These are phyloP conservation scores for Trametes sanguinea DNA, from an alignment of 768 basidiomycete species.

Conservation along the genomic window DNA sequence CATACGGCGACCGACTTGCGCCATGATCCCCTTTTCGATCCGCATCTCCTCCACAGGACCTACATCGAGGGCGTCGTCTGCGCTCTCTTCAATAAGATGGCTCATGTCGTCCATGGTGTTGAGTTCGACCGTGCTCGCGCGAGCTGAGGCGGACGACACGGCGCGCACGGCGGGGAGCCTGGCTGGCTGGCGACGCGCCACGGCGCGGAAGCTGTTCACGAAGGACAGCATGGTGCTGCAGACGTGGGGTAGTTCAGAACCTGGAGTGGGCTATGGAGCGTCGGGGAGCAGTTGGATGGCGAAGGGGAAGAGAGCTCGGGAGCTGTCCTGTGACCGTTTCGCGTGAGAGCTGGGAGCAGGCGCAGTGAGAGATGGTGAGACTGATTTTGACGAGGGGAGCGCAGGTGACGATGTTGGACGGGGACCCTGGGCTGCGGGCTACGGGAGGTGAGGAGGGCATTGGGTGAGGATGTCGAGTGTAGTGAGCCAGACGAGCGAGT, in stretches of 20 bases:
- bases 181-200: slow-evolving; percentile 12
- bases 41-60: no score
- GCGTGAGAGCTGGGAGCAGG: slow-evolving; percentile 3
- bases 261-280: slow-evolving; percentile 4
- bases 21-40: no score
- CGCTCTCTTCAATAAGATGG: background rate
- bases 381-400: background rate
- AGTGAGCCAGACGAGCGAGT: background rate
- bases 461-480: background rate
- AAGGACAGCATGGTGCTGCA: slow-evolving; percentile 12
- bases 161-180: slow-evolving; percentile 5
- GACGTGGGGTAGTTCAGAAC: background rate
- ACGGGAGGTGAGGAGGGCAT: background rate
- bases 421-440: background rate
- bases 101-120: background rate
- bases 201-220: slow-evolving; percentile 16
- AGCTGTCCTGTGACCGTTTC: slow-evolving; percentile 1
- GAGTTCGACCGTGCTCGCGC: background rate
- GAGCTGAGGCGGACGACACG: background rate
- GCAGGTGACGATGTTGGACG: background rate
- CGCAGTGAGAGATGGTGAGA: background rate
- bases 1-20: no score
- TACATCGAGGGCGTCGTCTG: background rate
- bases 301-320: background rate
- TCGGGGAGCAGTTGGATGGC: slow-evolving; percentile 6